Evolutionary conservation across 1,139 yeast genomes (phyloP).

Genomic region (Blastobotrys proliferans): DNA sequence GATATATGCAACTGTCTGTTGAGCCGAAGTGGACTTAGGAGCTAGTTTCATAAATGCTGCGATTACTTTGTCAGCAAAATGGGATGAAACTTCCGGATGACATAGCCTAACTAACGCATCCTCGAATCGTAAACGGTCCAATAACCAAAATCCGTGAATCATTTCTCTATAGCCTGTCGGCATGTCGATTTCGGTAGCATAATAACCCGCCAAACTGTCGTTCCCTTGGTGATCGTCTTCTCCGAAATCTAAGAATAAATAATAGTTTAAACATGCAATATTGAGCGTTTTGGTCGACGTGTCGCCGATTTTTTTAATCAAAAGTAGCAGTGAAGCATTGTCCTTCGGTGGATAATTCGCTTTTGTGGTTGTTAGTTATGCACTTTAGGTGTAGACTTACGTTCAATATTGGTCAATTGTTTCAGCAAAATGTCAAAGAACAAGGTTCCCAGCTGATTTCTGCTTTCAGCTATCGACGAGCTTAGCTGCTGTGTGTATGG

Average conservation of each 20-base stretch:
- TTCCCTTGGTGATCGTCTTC: constrained; percentile 14
- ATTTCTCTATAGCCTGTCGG: constrained; percentile 25
- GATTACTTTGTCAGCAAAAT: constrained; percentile 23
- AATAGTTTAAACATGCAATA: constrained; percentile 27
- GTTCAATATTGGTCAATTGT: constrained; percentile 19
- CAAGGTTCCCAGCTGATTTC: constrained; percentile 20
- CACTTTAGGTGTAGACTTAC: not conserved
- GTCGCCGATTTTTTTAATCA: constrained; percentile 25
- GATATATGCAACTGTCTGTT: constrained; percentile 21
- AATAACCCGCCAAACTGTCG: constrained; percentile 28
- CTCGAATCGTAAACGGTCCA: constrained; percentile 23
- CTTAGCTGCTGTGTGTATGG: constrained; percentile 23
- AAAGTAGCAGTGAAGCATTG: constrained; percentile 18
- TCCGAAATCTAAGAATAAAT: constrained; percentile 30
- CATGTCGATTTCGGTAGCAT: constrained; percentile 28
- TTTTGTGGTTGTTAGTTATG: not conserved
- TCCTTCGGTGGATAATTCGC: constrained; percentile 28
- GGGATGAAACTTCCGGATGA: constrained; percentile 24
- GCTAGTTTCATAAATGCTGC: constrained; percentile 17
- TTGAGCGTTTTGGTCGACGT: constrained; percentile 17
- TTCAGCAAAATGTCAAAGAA: constrained; percentile 29
- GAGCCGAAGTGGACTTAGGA: constrained; percentile 5
- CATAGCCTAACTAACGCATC: constrained; percentile 22
- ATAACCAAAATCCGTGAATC: constrained; percentile 26
- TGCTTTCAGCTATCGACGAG: constrained; percentile 11